A percentile compares a stretch with the other conserved stretches of the same genome.
These are phyloP conservation scores for Aspergillus unguis DNA, from an alignment of 2,329 filamentous ascomycete species.

Conservation along the genomic window DNA sequence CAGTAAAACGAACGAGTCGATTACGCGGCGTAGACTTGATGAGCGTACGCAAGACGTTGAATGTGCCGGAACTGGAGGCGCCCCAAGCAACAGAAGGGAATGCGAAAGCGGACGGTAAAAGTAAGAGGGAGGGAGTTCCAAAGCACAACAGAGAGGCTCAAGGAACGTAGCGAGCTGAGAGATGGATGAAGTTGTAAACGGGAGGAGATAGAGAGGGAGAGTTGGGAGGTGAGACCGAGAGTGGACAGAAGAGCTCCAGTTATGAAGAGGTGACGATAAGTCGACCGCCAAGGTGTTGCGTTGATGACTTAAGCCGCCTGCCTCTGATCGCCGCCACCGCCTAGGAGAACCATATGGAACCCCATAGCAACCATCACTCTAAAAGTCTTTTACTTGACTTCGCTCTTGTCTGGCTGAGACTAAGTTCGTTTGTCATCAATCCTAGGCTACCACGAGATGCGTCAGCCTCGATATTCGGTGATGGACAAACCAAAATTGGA, in stretches of 20 bases:
- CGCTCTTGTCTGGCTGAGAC: not conserved
- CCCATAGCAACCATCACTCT: conserved; percentile 22
- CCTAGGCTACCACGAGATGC: conserved; percentile 4
- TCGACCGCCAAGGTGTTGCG: conserved; percentile 15
- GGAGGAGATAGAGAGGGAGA: conserved; percentile 10
- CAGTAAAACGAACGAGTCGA: conserved; percentile 25
- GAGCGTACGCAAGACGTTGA: conserved; percentile 18
- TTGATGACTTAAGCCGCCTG: conserved; percentile 31
- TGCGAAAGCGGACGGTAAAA: conserved; percentile 11
- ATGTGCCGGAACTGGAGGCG: conserved; percentile 16
- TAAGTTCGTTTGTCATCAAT: not conserved
- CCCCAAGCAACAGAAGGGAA: conserved; percentile 17
- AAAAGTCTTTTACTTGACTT: not conserved
- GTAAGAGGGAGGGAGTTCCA: conserved; percentile 9
- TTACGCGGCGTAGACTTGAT: conserved; percentile 23
- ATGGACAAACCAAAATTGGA: not conserved
- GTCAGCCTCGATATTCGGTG: conserved; percentile 1
- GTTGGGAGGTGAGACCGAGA: conserved; percentile 26
- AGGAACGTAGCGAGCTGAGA: conserved; percentile 10
- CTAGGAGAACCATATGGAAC: conserved; percentile 40
- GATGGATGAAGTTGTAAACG: conserved; percentile 12
- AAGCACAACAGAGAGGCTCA: conserved; percentile 16
- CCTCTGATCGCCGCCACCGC: conserved; percentile 23
- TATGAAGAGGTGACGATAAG: conserved; percentile 39
- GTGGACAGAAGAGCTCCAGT: conserved; percentile 31